Evolutionary conservation across 306 rosid genomes (phyloP).

Genomic region (Vigna angularis): DNA sequence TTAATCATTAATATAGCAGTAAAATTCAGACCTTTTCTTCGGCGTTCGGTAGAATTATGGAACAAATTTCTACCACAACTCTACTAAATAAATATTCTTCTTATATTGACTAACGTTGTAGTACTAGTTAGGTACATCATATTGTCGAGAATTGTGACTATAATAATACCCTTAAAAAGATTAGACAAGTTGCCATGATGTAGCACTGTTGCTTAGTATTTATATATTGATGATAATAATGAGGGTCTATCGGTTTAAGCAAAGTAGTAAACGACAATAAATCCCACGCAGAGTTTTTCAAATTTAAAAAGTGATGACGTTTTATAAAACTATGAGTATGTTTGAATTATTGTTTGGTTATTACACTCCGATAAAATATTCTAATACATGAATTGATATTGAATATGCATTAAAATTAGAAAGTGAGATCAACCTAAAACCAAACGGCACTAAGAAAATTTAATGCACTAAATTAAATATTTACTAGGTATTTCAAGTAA

Average conservation of each 20-base stretch:
- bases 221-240: background rate
- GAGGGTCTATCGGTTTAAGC: background rate
- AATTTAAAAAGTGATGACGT: too few species aligned
- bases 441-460: too few species aligned
- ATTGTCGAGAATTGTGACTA: background rate
- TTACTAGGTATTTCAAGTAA: too few species aligned
- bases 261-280: background rate
- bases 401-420: too few species aligned
- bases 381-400: too few species aligned
- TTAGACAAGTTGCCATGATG: background rate
- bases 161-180: background rate
- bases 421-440: too few species aligned
- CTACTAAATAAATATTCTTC: background rate
- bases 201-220: background rate
- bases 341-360: too few species aligned
- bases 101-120: background rate
- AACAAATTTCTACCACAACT: background rate
- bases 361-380: too few species aligned
- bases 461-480: too few species aligned
- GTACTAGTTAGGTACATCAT: background rate
- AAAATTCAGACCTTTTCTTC: background rate
- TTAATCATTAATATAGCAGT: background rate
- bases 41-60: conserved; percentile 2
- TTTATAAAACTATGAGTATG: too few species aligned
- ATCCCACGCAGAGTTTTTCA: too few species aligned